These are phyloP conservation scores for Juglanconis sp. DNA, from an alignment of 2,329 filamentous ascomycete species.

Conservation along the genomic window DNA sequence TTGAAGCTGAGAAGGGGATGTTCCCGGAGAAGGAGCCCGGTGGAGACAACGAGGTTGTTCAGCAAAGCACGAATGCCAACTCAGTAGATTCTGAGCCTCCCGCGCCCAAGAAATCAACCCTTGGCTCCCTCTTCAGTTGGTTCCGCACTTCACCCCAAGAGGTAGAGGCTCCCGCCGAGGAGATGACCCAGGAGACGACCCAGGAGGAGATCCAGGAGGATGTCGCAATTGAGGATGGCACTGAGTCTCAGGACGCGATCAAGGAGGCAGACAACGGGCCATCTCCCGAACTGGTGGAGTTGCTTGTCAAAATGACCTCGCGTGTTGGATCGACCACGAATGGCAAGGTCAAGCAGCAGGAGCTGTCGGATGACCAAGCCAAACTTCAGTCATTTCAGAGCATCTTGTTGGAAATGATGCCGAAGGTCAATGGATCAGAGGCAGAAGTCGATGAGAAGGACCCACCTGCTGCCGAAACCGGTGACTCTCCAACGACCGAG, in stretches of 20 bases:
- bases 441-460: background rate
- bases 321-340: slow-evolving; percentile 35
- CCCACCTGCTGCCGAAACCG: background rate
- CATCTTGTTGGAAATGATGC: slow-evolving; percentile 48
- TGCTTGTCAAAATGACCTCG: slow-evolving; percentile 50
- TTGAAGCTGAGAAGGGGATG: slow-evolving; percentile 12
- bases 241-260: slow-evolving; percentile 2
- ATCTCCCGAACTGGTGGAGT: slow-evolving; percentile 37
- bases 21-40: background rate
- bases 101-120: background rate
- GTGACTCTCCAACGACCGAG: background rate
- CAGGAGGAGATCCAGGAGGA: background rate
- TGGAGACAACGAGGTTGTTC: background rate
- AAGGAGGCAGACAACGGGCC: slow-evolving; percentile 10
- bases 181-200: background rate
- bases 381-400: slow-evolving; percentile 49
- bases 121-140: slow-evolving; percentile 12
- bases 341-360: slow-evolving; percentile 9
- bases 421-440: slow-evolving; percentile 22
- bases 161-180: background rate
- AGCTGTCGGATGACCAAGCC: slow-evolving; percentile 26
- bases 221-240: background rate
- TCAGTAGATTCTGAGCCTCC: background rate
- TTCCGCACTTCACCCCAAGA: slow-evolving; percentile 2
- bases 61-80: background rate